Conservation (phyloP, 2,329 filamentous ascomycete genomes). For the Microsporum audouinii region DNA sequence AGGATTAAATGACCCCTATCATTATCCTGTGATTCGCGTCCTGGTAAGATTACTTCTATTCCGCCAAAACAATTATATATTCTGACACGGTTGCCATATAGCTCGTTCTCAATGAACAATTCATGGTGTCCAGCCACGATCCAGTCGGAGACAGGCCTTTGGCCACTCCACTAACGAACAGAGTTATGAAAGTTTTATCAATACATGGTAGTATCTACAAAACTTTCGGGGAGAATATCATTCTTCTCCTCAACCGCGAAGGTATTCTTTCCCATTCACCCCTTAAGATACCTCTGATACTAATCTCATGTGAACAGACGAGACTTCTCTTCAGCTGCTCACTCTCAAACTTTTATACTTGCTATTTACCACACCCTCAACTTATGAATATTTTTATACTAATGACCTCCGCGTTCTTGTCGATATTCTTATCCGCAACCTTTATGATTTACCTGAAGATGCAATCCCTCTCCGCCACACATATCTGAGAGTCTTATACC, state of each 20-base stretch:
- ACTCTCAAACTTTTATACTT: conserved; percentile 93
- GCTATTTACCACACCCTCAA: conserved; percentile 80
- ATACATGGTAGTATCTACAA: conserved; percentile 70
- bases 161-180: conserved; percentile 61
- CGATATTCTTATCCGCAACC: conserved; percentile 90
- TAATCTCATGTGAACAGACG: conserved; percentile 37
- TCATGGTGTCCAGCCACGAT: conserved; percentile 68
- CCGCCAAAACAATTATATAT: conserved; percentile 37
- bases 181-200: conserved; percentile 83
- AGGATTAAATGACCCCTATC: conserved; percentile 83
- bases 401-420: conserved; percentile 90
- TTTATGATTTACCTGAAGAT: conserved; percentile 89
- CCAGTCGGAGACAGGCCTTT: conserved; percentile 26
- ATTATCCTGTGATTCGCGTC: conserved; percentile 88
- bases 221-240: conserved; percentile 96
- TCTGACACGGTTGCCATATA: conserved; percentile 29
- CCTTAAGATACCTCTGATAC: not conserved
- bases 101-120: conserved; percentile 96
- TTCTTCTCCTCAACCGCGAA: conserved; percentile 86
- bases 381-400: conserved; percentile 97
- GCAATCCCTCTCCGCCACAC: conserved; percentile 66
- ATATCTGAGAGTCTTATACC: conserved; percentile 84
- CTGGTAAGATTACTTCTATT: conserved; percentile 48
- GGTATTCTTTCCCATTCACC: conserved; percentile 31
- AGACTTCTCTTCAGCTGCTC: conserved; percentile 87